Percentiles rank a stretch among this genome's conserved stretches.
These are phyloP conservation scores for Rubroshorea leprosula DNA, from an alignment of 345 rosid genomes.

Conservation along the genomic window DNA sequence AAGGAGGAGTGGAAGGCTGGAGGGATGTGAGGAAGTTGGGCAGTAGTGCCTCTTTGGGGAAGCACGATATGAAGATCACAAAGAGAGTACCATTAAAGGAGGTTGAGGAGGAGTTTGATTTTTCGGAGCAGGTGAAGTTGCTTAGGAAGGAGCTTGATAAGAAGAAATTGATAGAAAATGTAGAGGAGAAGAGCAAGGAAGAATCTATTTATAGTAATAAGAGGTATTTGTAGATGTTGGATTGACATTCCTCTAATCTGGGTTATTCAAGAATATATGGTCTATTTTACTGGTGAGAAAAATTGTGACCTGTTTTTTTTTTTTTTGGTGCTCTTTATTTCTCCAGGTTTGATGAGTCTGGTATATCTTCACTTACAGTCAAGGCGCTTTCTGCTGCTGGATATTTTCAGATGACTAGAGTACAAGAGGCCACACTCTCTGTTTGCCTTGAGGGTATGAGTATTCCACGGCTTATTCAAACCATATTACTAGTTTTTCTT, in stretches of 20 bases:
- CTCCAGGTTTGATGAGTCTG: slow-evolving; percentile 74
- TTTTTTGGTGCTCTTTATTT: slow-evolving; percentile 15
- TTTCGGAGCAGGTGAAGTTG: slow-evolving; percentile 43
- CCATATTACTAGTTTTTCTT: neutral
- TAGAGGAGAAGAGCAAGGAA: slow-evolving; percentile 22
- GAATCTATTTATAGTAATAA: slow-evolving; percentile 55
- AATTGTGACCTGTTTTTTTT: slow-evolving; percentile 12
- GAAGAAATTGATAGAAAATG: slow-evolving; percentile 37
- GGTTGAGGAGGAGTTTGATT: slow-evolving; percentile 46
- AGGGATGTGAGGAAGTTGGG: slow-evolving; percentile 48
- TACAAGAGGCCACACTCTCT: slow-evolving; percentile 78
- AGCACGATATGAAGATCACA: slow-evolving; percentile 56
- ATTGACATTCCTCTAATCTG: neutral
- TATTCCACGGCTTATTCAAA: slow-evolving; percentile 1
- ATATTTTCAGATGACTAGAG: slow-evolving; percentile 76
- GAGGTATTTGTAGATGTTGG: slow-evolving; percentile 29
- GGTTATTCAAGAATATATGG: neutral
- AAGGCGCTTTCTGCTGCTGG: slow-evolving; percentile 79
- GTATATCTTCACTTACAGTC: slow-evolving; percentile 70
- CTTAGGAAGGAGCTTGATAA: slow-evolving; percentile 56
- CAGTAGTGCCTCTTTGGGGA: slow-evolving; percentile 69
- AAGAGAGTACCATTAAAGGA: slow-evolving; percentile 60
- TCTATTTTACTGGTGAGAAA: slow-evolving; percentile 4
- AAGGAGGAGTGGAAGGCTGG: slow-evolving; percentile 33
- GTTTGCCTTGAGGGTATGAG: slow-evolving; percentile 71